Evolutionary conservation across 2,329 filamentous ascomycete species (phyloP), one percentile per base, ranked within the genome.

Genomic region (Ophiostoma sp.): DNA sequence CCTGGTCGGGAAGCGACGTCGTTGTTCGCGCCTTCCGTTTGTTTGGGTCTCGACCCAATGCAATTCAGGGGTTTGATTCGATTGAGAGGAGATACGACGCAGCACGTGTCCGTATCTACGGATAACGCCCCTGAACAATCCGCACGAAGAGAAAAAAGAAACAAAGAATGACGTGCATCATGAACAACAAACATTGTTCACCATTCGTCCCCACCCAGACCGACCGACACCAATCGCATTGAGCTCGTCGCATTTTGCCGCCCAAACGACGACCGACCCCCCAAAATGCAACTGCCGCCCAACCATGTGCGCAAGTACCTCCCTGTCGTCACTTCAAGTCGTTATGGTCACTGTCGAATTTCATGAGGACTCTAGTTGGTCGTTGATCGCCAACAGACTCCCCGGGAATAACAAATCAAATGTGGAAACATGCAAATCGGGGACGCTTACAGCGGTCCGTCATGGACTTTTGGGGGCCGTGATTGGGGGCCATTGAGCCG

Each of bases 401-500:
- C 15, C 12, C 63, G 63, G 63, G 15, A 66, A 66, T 45, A 66
- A 45, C 61, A 45, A 28, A 28, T 25, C 61, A 45, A 11, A 22
- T 45, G 12, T 42, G 39, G 11, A 39, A 6, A 11, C 7, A 11
- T 42, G 39, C 39, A 36, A 22, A 48, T 25, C 33, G 33, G 59
- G 33, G 33, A 64, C 59, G 19, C 36, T 42, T 64, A 42, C 19
- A 22, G 9, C 59, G 4, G 59, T 42, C 59, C 59, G 59, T n/a
- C 9, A 15, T 31, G 1, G 28, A 15, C 12, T 12, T 28, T 9
- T 22, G 48, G n/a, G 33, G 12, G 31, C 11, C 17, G 33, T 63
- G n/a, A 22, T 63, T 63, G 59, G 59, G 9, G 59, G 33, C 59
- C 19, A 42, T 59, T 59, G 36, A 64, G 59, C n/a, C 59, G 59